Base-by-base conservation (phyloP, 768 basidiomycete species). In the Podaxis sp. region DNA sequence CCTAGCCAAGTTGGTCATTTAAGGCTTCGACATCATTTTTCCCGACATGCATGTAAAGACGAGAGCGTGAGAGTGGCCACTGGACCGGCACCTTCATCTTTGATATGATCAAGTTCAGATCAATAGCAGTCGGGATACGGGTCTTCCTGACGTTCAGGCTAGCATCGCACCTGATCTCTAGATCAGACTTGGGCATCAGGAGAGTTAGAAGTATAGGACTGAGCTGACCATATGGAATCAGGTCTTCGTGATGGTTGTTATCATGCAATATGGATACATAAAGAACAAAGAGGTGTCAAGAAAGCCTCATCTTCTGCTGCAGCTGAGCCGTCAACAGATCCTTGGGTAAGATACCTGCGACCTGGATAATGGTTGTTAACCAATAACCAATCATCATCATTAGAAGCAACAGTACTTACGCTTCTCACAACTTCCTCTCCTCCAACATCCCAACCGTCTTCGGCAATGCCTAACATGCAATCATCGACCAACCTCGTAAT, bases 381-480 rank as follows among this genome's bases (percentile, higher is more conserved):
- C n/a, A 42, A 37, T 59, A 10, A 71, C 67, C 51, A 71, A 50
- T 32, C 59, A 61, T 42, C 58, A 21, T 64, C 59, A 50, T 64
- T 64, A 52, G 23, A 36, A 47, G 35, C 25, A 23, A 50, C 40
- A 55, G 53, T 42, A 70, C 75, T 64, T 62, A 91, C 91, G 82
- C 83, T 84, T 28, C 73, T 76, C 59, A 83, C 75, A 61, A 83
- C 73, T 40, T 84, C 84, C 70, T 88, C 81, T 1, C 93, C 93
- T 10, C 95, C 93, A 38, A 91, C 89, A 46, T 93, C 91, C 95
- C 94, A 97, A 7, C 89, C 90, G 59, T 79, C 81, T 62, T 85
- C 80, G 4, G 93, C 87, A 32, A 91, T 77, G 4, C 82, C 84
- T 53, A 89, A 67, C 46, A 95, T 79, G 62, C 80, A 81, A 18